Percentiles rank a stretch among this genome's conserved stretches.
phyloP scores from a whole-genome alignment of 495 filamentous ascomycete genomes.

The Podospora fimiseda region DNA sequence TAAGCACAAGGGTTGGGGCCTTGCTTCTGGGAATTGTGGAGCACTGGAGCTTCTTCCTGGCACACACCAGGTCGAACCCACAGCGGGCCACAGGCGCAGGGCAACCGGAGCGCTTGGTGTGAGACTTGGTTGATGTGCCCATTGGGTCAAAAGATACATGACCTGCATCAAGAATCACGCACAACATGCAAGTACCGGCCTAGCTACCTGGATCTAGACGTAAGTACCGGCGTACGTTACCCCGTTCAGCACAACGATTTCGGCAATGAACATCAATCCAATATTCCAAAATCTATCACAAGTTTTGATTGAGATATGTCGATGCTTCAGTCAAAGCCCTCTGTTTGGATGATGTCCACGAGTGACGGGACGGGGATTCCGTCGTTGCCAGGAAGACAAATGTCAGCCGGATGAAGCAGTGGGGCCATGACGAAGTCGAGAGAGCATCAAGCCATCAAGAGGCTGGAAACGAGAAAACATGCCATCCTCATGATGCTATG shows the following conservation, averaged over 20 bases:
- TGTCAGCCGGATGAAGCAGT: slow-evolving; percentile 4
- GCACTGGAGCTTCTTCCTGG: slow-evolving; percentile 20
- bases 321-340: too few relatives aligned
- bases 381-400: neutral
- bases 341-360: too few relatives aligned
- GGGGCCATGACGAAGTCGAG: neutral
- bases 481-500: neutral
- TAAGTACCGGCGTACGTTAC: neutral
- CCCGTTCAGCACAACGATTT: neutral
- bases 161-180: neutral
- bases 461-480: neutral
- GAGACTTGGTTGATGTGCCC: slow-evolving; percentile 2
- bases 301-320: neutral
- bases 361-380: too few relatives aligned
- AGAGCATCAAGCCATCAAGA: neutral
- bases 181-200: neutral
- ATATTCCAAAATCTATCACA: too few relatives aligned
- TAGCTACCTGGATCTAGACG: neutral
- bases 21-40: slow-evolving; percentile 17
- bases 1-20: slow-evolving; percentile 12
- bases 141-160: slow-evolving; percentile 3
- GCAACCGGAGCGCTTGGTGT: slow-evolving; percentile 6
- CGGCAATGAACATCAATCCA: too few relatives aligned
- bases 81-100: slow-evolving; percentile 2
- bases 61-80: slow-evolving; percentile 3